A percentile compares a stretch with the other conserved stretches of the same genome.
Evolutionary conservation across 495 filamentous ascomycete species (phyloP).

Genomic region (Lepidopterella palustris): DNA sequence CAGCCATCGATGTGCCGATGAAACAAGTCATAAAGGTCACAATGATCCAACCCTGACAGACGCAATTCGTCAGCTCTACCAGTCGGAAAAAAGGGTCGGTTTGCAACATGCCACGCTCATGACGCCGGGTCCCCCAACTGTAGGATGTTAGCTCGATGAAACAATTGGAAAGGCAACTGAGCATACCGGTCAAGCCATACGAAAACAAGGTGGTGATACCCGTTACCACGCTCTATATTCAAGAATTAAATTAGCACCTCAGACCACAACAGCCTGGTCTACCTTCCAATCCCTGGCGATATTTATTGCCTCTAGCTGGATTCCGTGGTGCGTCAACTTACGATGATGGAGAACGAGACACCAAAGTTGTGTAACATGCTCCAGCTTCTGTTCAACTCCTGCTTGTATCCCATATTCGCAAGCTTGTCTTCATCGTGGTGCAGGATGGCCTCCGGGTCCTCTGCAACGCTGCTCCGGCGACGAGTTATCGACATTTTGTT

Average conservation of each 20-base stretch:
- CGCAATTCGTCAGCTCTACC: background rate
- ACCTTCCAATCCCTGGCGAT: too few species aligned
- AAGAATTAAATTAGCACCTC: background rate
- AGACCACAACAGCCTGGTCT: too few species aligned
- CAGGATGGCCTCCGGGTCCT: background rate
- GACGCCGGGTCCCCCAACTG: slow-evolving; percentile 52
- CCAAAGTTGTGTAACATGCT: slow-evolving; percentile 58
- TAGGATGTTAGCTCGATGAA: slow-evolving; percentile 44
- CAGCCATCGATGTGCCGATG: slow-evolving; percentile 56
- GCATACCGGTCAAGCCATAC: slow-evolving; percentile 3
- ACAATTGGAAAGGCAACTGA: slow-evolving; percentile 31
- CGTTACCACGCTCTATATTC: slow-evolving; percentile 51
- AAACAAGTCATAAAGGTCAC: slow-evolving; percentile 53
- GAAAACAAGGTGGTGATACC: slow-evolving; percentile 48
- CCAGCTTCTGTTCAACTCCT: slow-evolving; percentile 57
- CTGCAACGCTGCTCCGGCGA: background rate
- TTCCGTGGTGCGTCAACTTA: slow-evolving; percentile 33
- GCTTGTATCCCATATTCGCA: slow-evolving; percentile 57
- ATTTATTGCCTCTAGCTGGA: too few species aligned
- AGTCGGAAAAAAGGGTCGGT: too few species aligned
- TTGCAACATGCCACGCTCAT: slow-evolving; percentile 31
- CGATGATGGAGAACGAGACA: slow-evolving; percentile 61
- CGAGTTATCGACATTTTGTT: background rate
- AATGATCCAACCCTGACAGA: slow-evolving; percentile 1
- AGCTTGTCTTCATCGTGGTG: slow-evolving; percentile 47